phyloP scores from a whole-genome alignment of 306 rosid species.

The Senna tora region DNA sequence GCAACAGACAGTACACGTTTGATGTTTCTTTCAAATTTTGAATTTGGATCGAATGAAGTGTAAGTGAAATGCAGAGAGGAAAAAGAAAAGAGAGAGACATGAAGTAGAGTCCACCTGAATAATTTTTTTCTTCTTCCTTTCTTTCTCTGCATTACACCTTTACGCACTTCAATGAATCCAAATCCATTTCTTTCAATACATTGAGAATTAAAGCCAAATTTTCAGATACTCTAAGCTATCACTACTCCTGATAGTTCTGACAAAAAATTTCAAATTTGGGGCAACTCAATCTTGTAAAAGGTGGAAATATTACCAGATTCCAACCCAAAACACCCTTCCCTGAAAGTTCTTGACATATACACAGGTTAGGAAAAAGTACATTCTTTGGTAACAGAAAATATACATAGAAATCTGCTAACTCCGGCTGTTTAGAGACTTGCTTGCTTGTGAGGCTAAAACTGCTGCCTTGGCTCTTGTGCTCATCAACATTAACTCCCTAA shows the following conservation, averaged over 20 bases:
- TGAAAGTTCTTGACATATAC: constrained; percentile 26
- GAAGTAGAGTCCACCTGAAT: too few species aligned
- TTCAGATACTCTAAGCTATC: too few species aligned
- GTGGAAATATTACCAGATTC: constrained; percentile 9
- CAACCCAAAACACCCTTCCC: not conserved
- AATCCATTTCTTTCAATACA: too few species aligned
- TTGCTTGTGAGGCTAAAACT: constrained; percentile 72
- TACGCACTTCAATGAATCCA: too few species aligned
- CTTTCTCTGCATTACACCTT: too few species aligned
- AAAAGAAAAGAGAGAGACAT: too few species aligned
- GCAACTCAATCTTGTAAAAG: constrained; percentile 4
- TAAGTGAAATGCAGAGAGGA: too few species aligned
- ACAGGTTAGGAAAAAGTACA: constrained; percentile 32
- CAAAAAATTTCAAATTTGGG: constrained; percentile 3
- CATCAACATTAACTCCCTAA: constrained; percentile 68
- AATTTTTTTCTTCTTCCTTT: too few species aligned
- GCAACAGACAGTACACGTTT: too few species aligned
- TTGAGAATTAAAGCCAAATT: too few species aligned
- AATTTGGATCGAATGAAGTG: too few species aligned
- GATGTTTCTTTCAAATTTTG: too few species aligned
- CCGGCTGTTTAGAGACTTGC: constrained; percentile 57
- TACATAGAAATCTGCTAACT: constrained; percentile 27
- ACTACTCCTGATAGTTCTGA: not conserved
- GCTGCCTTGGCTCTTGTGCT: constrained; percentile 73
- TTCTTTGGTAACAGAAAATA: not conserved